These are phyloP conservation scores for Lichtheimia ramosa DNA, from an alignment of 371 early-diverging fungal genomes.

Conservation along the genomic window DNA sequence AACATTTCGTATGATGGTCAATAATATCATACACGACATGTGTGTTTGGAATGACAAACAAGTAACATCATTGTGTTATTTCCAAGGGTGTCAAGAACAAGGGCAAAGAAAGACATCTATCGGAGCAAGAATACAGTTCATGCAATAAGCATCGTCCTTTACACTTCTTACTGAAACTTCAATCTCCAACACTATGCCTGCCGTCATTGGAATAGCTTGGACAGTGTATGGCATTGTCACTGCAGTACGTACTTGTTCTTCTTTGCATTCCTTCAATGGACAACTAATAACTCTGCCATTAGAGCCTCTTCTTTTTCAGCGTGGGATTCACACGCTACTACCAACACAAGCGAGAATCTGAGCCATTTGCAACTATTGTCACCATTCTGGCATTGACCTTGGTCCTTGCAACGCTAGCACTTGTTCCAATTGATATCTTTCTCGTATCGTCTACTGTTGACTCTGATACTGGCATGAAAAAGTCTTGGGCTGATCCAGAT, in stretches of 20 bases:
- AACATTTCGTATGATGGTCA: no score
- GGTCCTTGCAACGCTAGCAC: slow-evolving; percentile 52
- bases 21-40: no score
- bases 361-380: slow-evolving; percentile 52
- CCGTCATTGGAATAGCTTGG: slow-evolving; percentile 17
- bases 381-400: slow-evolving; percentile 53
- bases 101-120: no score
- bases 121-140: background rate
- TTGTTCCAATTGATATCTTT: slow-evolving; percentile 69
- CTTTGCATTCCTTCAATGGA: background rate
- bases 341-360: slow-evolving; percentile 55
- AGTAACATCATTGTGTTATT: no score
- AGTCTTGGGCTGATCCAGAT: slow-evolving; percentile 65
- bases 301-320: slow-evolving; percentile 51
- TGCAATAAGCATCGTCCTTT: slow-evolving; percentile 3
- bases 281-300: background rate
- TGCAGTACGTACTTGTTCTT: background rate
- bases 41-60: no score
- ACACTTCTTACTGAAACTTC: no score
- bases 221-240: slow-evolving; percentile 14
- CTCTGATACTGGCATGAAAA: slow-evolving; percentile 56
- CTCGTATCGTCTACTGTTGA: slow-evolving; percentile 65
- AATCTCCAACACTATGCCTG: slow-evolving; percentile 6
- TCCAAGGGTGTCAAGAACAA: no score
- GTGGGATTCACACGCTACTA: slow-evolving; percentile 55